Evolutionary conservation across 1,284 basidiomycete genomes (phyloP), one percentile per base, ranked within the genome.

Genomic region (Meripilus lineatus): DNA sequence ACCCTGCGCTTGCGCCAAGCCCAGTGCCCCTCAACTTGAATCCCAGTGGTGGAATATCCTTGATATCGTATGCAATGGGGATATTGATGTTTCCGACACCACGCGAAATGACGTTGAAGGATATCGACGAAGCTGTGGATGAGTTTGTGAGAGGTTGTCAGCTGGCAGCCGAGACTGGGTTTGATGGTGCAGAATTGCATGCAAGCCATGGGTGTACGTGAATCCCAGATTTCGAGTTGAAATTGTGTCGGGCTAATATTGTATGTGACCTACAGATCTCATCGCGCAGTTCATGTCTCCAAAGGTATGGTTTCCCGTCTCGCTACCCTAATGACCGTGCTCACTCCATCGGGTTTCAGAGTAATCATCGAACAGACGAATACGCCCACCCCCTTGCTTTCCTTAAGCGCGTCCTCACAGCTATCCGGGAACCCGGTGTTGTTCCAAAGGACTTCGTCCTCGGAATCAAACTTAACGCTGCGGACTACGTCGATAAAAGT

Each of bases 181-280:
- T 94, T 60, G 90, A 96, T 54, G 94, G 94, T 0, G 69, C 96
- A 10, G 82, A 98, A 58, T 52, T 98, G 17, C 94, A 98, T 64
- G 87, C 77, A 24, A 86, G 88, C 2, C 93, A 96, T 67, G 93
- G 93, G 21, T 93, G 88, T 88, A 46, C 67, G 86, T 63, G 8
- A 25, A 30, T 10, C 28, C n/a, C n/a, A n/a, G n/a, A 30, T 30
- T 30, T n/a, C 28, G 8, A 10, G 28, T 30, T 30, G 8, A n/a
- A 30, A 8, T 30, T 30, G 8, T n/a, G 8, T 10, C 8, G n/a
- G 28, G 10, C n/a, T 10, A 30, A n/a, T 30, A 30, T 30, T 35
- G 20, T 21, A 23, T 2, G 20, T 3, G 21, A 30, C 14, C 21
- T n/a, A 23, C 58, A 92, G 83, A 96, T 62, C 72, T 96, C 15